Evolutionary conservation across 2,329 filamentous ascomycete species (phyloP).

Genomic region (Cytospora piceae): DNA sequence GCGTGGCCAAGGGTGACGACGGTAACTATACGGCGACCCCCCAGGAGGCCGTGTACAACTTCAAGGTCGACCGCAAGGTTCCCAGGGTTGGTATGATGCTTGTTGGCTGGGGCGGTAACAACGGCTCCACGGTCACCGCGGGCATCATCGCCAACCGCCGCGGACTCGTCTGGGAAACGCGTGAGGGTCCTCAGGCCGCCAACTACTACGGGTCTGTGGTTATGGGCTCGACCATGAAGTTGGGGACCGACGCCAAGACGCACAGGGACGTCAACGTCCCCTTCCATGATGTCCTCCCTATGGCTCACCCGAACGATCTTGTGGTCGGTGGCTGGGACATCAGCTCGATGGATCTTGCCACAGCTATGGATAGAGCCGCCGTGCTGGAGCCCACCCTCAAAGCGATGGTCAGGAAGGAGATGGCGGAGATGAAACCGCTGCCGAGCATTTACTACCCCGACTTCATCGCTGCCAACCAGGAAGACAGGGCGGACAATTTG

Average conservation of each 20-base stretch:
- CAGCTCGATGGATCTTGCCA: constrained; percentile 83
- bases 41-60: constrained; percentile 89
- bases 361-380: constrained; percentile 92
- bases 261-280: constrained; percentile 92
- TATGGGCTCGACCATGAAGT: constrained; percentile 97
- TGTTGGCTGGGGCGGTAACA: constrained; percentile 97
- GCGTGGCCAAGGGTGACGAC: constrained; percentile 68
- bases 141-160: constrained; percentile 96
- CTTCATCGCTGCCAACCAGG: constrained; percentile 98
- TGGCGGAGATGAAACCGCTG: constrained; percentile 84
- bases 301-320: constrained; percentile 96
- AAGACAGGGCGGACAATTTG: constrained; percentile 91
- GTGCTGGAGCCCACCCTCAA: constrained; percentile 97
- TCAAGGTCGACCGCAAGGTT: constrained; percentile 94
- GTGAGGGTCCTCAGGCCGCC: constrained; percentile 79
- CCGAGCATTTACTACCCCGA: constrained; percentile 98
- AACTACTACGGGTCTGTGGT: constrained; percentile 99
- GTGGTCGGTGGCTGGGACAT: constrained; percentile 98
- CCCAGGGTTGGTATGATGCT: constrained; percentile 97
- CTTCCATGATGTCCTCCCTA: constrained; percentile 90
- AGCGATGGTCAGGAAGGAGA: constrained; percentile 86
- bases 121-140: constrained; percentile 94
- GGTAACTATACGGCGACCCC: constrained; percentile 84
- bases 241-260: constrained; percentile 84
- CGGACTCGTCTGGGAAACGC: constrained; percentile 87